Base-by-base conservation (phyloP, 2,329 filamentous ascomycete genomes). In the Aureobasidium sp. region DNA sequence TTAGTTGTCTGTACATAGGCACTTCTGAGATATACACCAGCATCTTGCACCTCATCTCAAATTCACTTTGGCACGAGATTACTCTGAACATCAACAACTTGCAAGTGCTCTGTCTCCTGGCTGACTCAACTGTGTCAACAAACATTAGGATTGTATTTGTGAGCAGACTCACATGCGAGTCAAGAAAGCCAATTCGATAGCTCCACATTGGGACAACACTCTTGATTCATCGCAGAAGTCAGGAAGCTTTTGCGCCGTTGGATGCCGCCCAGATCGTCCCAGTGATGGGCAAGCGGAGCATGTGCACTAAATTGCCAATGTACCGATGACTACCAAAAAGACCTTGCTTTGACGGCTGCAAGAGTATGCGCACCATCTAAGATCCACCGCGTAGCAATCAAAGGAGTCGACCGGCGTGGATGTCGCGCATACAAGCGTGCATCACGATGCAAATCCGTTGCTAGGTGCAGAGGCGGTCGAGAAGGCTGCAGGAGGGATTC, bases 371-470 rank as follows among this genome's bases (percentile, higher is more conserved):
- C 39, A 44, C 12, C 20, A 31, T 34, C 27, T 45, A 8, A 34
- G 31, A 34, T 12, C 31, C 31, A 34, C 36, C n/a, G 41, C 53
- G 29, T 36, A 44, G 41, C 27, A 15, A 45, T 34, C 12, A 29
- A 20, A 57, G 39, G 15, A 20, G 6, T 27, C 39, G 27, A 57
- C 34, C 20, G 41, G 53, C 39, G 53, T 48, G 55, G n/a, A 58
- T 58, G 55, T 58, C 55, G 31, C 48, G 55, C 55, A 58, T 48
- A 44, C 42, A 37, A 15, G 29, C 55, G 27, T 37, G 42, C 55
- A 48, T 17, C 14, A 45, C 22, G 34, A 48, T 12, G 53, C 41
- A 22, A 31, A 17, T 57, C 53, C 39, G 34, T 3, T 36, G 25
- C 7, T 42, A 39, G 39, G 47, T 58, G 55, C 55, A 58, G 22